Evolutionary conservation across 2,329 filamentous ascomycete species (phyloP), one percentile per base, ranked within the genome.

Genomic region (Paecilomyces sp.): DNA sequence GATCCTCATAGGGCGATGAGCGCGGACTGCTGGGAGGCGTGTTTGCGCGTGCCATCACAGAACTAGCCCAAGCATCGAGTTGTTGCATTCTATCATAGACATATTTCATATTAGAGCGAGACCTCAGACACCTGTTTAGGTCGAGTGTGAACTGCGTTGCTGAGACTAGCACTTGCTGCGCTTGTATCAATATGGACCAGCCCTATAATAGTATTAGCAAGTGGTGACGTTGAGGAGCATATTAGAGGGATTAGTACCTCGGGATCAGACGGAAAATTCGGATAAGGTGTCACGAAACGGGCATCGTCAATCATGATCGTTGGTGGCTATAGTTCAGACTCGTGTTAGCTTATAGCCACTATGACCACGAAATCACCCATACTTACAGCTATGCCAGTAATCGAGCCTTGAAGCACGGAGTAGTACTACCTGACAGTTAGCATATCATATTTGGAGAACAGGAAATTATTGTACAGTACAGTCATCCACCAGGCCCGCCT

Each of bases 401-500:
- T 79, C 3, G 76, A 75, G 25, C 76, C 73, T 66, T 79, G 77
- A 25, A 77, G 70, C 47, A 77, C 72, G 61, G 74, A 76, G 61
- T 78, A 77, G 60, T 77, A 79, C 76, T 79, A 62, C 13, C 28
- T 1, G 30, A 24, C 15, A n/a, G 54, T 57, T 58, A 51, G 58
- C 50, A 56, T 59, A 15, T 24, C 28, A 33, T 24, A n/a, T 28
- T 11, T 18, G 33, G 2, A 52, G 3, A n/a, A 28, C 58, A 24
- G 25, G 33, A 28, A 56, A 55, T 3, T 18, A n/a, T 11, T 58
- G 50, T 5, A 36, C 36, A 69, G 58, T 69, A 79, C 77, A 61
- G 76, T 79, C 77, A 79, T 79, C 77, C 77, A 79, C 77, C 77
- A 79, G 50, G 76, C 76, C 66, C 77, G 70, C 52, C 76, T 68